Percentiles rank a stretch among this genome's conserved stretches.
phyloP scores from a whole-genome alignment of 1,284 basidiomycete genomes.

The Apiotrichum siamense region DNA sequence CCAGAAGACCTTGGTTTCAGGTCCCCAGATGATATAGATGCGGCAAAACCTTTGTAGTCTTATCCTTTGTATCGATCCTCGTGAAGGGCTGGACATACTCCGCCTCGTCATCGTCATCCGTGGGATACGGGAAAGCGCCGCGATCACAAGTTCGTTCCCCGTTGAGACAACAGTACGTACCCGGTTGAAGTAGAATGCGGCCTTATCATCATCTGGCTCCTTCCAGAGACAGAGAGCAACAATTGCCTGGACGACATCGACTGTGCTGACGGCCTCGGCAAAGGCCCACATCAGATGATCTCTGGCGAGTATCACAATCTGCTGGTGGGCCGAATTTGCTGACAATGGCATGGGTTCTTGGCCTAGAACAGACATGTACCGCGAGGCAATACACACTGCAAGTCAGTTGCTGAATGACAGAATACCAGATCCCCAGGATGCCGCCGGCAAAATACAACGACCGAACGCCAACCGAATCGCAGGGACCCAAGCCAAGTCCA shows the following conservation, averaged over 20 bases:
- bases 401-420: not conserved
- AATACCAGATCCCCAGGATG: not conserved
- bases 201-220: conserved; percentile 39
- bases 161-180: conserved; percentile 19
- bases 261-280: conserved; percentile 24
- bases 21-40: too few relatives aligned
- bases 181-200: conserved; percentile 33
- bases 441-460: not conserved
- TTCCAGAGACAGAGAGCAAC: conserved; percentile 30
- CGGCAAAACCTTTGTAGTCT: too few relatives aligned
- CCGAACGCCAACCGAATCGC: not conserved
- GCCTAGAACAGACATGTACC: conserved; percentile 20
- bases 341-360: conserved; percentile 19
- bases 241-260: conserved; percentile 32
- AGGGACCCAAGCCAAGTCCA: too few relatives aligned
- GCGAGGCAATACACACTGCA: conserved; percentile 28
- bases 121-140: too few relatives aligned
- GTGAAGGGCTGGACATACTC: too few relatives aligned
- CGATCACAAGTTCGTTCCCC: too few relatives aligned
- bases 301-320: conserved; percentile 29
- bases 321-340: conserved; percentile 29
- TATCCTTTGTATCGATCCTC: too few relatives aligned
- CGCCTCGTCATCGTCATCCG: too few relatives aligned
- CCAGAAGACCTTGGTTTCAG: too few relatives aligned
- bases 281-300: conserved; percentile 34